Evolutionary conservation across 495 filamentous ascomycete genomes (phyloP).

Genomic region (Wilcoxina mikolae): DNA sequence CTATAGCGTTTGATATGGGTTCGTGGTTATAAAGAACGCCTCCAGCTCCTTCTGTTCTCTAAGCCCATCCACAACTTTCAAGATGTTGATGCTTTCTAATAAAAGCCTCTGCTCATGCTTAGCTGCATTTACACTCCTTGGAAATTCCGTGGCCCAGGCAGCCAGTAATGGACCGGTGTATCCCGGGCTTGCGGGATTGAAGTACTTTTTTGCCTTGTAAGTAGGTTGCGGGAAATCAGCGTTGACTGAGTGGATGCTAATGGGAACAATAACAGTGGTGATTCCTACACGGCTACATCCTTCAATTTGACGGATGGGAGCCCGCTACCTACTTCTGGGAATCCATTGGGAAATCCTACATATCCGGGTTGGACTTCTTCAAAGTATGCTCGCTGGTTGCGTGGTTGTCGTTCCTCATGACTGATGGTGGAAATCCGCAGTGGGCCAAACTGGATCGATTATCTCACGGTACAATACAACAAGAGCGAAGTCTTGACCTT

Average conservation of each 20-base stretch:
- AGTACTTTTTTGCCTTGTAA: slow-evolving; percentile 40
- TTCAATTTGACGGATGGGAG: slow-evolving; percentile 44
- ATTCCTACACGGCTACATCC: slow-evolving; percentile 50
- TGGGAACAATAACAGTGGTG: slow-evolving; percentile 32
- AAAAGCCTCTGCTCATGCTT: too few relatives aligned
- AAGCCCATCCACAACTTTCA: not conserved
- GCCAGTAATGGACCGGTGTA: slow-evolving; percentile 25
- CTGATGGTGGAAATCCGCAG: slow-evolving; percentile 30
- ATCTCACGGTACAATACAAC: slow-evolving; percentile 49
- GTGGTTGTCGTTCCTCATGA: not conserved
- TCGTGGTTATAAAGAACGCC: not conserved
- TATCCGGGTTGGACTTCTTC: slow-evolving; percentile 46
- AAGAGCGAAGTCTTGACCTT: slow-evolving; percentile 44
- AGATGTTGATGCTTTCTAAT: not conserved
- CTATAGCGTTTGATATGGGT: not conserved
- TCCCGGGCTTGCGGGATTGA: slow-evolving; percentile 36
- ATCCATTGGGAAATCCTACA: slow-evolving; percentile 63
- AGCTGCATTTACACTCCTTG: not conserved
- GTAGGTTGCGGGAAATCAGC: slow-evolving; percentile 14
- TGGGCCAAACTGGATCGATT: slow-evolving; percentile 56
- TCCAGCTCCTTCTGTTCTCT: not conserved
- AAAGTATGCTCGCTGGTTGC: slow-evolving; percentile 9
- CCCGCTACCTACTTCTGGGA: slow-evolving; percentile 38
- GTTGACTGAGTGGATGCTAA: slow-evolving; percentile 1
- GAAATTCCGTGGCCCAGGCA: not conserved